Conservation (phyloP, 1,284 basidiomycete species). For the Cutaneotrichosporon cyanovorans region DNA sequence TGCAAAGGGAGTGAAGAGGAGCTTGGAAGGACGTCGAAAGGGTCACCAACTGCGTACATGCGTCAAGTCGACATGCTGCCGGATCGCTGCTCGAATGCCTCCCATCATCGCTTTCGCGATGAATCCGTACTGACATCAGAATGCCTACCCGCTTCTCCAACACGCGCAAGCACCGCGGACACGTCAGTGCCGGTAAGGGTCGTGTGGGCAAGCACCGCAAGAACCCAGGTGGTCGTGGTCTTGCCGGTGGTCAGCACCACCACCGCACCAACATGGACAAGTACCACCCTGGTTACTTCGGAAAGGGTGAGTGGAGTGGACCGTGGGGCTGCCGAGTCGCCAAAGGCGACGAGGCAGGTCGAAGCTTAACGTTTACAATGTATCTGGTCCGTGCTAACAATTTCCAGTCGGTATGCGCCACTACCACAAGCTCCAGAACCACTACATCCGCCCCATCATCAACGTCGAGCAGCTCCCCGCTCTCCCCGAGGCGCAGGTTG, state of each 20-base stretch:
- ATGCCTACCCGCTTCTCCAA: conserved; percentile 94
- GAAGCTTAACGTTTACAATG: too few relatives aligned
- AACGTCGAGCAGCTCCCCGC: conserved; percentile 67
- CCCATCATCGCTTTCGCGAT: too few relatives aligned
- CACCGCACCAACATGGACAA: conserved; percentile 65
- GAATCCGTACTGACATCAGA: too few relatives aligned
- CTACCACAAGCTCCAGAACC: conserved; percentile 89
- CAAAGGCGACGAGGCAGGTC: too few relatives aligned
- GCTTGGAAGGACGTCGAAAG: too few relatives aligned
- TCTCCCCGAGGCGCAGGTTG: conserved; percentile 46
- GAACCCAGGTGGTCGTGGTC: conserved; percentile 99
- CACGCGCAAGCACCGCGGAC: conserved; percentile 96
- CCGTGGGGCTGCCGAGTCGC: too few relatives aligned
- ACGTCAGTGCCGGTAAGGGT: conserved; percentile 98
- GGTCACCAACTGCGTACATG: too few relatives aligned
- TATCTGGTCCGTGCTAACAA: too few relatives aligned
- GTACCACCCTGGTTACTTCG: conserved; percentile 76
- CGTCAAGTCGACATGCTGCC: too few relatives aligned
- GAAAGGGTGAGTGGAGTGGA: too few relatives aligned
- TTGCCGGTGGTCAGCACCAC: conserved; percentile 99
- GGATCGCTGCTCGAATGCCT: too few relatives aligned
- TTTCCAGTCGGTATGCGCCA: conserved; percentile 78
- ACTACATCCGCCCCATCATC: conserved; percentile 85
- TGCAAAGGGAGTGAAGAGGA: too few relatives aligned
- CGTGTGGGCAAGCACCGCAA: conserved; percentile 98